Evolutionary conservation across 495 filamentous ascomycete genomes (phyloP), one percentile per base, ranked within the genome.

Genomic region (Hamigera avellanea): DNA sequence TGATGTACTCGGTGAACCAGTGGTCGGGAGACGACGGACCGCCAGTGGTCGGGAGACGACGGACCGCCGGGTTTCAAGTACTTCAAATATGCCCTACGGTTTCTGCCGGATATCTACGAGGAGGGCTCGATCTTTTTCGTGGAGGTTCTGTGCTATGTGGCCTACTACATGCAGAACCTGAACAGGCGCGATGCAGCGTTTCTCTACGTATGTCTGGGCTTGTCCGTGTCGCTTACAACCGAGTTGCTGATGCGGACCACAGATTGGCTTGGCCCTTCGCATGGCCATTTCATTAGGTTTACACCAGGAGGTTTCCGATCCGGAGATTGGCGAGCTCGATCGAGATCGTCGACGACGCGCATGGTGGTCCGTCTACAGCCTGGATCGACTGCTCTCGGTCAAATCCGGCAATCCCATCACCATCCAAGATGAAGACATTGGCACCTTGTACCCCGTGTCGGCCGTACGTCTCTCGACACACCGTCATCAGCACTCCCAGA

Each of bases 1-100:
- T 70, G 35, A 52, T 72, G 41, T 72, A 70, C 38, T 69, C 65
- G n/a, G 54, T 69, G 28, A 69, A 72, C n/a, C n/a, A n/a, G n/a
- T n/a, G n/a, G n/a, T n/a, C n/a, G n/a, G n/a, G n/a, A n/a, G n/a
- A n/a, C n/a, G n/a, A n/a, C n/a, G n/a, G n/a, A n/a, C n/a, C n/a
- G n/a, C 38, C 62, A 69, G 30, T 69, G 64, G 65, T 57, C 62
- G 7, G 62, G 62, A 26, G 59, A 61, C 41, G 57, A 62, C 13
- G 66, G 64, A 1, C 65, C 67, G 0, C 68, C 68, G 0, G 68
- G 68, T 0, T 67, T 68, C 54, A 61, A 67, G 16, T 70, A 63
- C 36, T 72, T 71, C 38, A 57, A 61, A 37, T 45, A 65, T 36
- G 67, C 69, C 0, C 30, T 70, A 19, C 54, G 63, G 13, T 62